Evolutionary conservation across 345 rosid species (phyloP).

Genomic region (Salix caprea): DNA sequence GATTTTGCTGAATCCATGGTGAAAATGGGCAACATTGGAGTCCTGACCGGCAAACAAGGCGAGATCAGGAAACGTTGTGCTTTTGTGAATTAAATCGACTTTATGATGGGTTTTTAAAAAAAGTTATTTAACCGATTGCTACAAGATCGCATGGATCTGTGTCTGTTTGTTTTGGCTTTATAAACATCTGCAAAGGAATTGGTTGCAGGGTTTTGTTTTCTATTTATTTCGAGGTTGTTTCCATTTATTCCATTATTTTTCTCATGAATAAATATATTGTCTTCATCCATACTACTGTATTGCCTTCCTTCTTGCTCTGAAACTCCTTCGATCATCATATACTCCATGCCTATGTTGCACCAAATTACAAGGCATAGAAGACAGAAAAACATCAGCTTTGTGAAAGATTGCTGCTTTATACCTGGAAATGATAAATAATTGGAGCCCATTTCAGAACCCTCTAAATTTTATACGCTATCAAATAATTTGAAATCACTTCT

Average conservation of each 20-base stretch:
- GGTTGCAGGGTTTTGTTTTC: background rate
- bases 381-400: too few relatives aligned
- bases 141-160: background rate
- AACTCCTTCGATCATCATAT: background rate
- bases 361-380: too few relatives aligned
- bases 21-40: slow-evolving; percentile 2
- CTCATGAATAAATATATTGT: background rate
- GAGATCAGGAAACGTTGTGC: too few relatives aligned
- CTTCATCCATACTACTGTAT: background rate
- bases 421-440: too few relatives aligned
- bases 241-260: background rate
- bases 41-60: too few relatives aligned
- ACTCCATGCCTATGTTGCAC: too few relatives aligned
- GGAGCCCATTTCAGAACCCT: too few relatives aligned
- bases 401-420: too few relatives aligned
- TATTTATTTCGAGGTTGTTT: background rate
- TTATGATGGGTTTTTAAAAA: too few relatives aligned
- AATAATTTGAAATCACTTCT: too few relatives aligned
- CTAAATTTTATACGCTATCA: too few relatives aligned
- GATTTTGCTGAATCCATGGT: slow-evolving; percentile 20
- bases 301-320: background rate
- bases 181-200: background rate
- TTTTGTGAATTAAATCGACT: too few relatives aligned
- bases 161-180: background rate
- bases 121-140: background rate